These are phyloP conservation scores for Penicillium turbatum DNA, from an alignment of 495 filamentous ascomycete species.

Conservation along the genomic window DNA sequence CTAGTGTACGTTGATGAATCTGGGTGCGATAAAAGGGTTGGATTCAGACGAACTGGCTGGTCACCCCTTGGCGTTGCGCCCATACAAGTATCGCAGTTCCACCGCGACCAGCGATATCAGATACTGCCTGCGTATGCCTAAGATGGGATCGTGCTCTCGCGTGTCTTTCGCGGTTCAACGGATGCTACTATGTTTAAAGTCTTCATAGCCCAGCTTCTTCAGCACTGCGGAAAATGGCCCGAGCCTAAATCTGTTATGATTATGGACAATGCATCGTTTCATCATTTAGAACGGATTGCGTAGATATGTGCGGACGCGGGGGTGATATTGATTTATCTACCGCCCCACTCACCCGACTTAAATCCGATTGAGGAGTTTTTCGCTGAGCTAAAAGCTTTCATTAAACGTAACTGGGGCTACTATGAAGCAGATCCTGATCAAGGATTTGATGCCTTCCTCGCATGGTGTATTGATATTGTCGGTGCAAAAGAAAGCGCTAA, in stretches of 20 bases:
- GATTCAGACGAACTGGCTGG: conserved; percentile 27
- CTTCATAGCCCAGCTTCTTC: conserved; percentile 37
- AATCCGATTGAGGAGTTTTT: conserved; percentile 27
- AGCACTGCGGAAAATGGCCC: conserved; percentile 31
- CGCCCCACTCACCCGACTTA: conserved; percentile 18
- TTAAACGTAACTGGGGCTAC: conserved; percentile 4
- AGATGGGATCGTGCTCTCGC: conserved; percentile 30
- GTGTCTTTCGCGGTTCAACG: conserved; percentile 33
- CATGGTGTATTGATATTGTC: conserved; percentile 22
- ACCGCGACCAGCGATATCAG: conserved; percentile 30
- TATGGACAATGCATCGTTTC: conserved; percentile 43
- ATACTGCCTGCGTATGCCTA: conserved; percentile 40
- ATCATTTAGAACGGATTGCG: conserved; percentile 29
- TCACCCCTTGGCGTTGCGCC: conserved; percentile 27
- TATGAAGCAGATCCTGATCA: conserved; percentile 31
- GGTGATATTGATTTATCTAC: conserved; percentile 30
- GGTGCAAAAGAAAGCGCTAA: conserved; percentile 17
- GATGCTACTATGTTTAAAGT: conserved; percentile 35
- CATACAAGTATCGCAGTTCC: conserved; percentile 27
- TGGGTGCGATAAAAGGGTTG: conserved; percentile 12
- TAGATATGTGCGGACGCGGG: conserved; percentile 31
- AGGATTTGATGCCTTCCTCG: conserved; percentile 26
- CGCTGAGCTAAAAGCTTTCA: conserved; percentile 22
- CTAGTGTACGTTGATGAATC: too few relatives aligned
- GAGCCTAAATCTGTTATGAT: conserved; percentile 39